Base-by-base conservation (phyloP, 225 moss, liverwort and hornwort species). In the Physcomitrium patens region DNA sequence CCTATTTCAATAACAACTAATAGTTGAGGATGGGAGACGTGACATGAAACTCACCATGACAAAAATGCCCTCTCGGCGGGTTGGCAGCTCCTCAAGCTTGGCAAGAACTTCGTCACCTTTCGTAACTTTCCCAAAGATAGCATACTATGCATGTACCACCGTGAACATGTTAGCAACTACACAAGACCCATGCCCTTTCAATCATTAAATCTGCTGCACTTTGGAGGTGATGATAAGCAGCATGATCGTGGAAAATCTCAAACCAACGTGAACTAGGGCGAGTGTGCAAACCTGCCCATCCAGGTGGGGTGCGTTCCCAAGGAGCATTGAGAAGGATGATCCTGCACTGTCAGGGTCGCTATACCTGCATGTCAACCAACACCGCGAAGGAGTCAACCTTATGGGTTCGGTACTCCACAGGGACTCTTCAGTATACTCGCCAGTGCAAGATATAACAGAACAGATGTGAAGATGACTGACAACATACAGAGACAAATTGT, bases 251-350 rank as follows among this genome's bases (percentile, higher is more conserved):
- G 46, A 0, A 59, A 9, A 75, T 19, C 49, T 54, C 24, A 7
- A 14, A 54, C 28, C 14, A 5, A 42, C 27, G 22, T 9, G 67
- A 65, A 64, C 52, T 20, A 16, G 50, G 37, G 55, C 16, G 3
- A 69, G 61, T 72, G 22, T 3, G 24, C 80, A 59, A 68, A 93
- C 96, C 93, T 93, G 78, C 67, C 89, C 89, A 85, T 99, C 95
- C 41, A 99, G 93, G 86, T 99, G 95, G 60, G 95, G 93, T 42
- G 97, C 90, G 78, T 90, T 83, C 60, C 93, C 93, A 59, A 99
- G 85, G 49, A 99, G 90, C 74, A 99, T 90, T 56, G 97, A 99
- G 81, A 99, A 99, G 56, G 95, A 99, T 44, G 97, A 99, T 69
- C 79, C 90, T 51, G 87, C 97, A 57, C 97, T 99, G 77, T 99